Percentiles rank a stretch among this genome's conserved stretches.
Evolutionary conservation across 495 filamentous ascomycete species (phyloP).

Genomic region (Monascus purpureus): DNA sequence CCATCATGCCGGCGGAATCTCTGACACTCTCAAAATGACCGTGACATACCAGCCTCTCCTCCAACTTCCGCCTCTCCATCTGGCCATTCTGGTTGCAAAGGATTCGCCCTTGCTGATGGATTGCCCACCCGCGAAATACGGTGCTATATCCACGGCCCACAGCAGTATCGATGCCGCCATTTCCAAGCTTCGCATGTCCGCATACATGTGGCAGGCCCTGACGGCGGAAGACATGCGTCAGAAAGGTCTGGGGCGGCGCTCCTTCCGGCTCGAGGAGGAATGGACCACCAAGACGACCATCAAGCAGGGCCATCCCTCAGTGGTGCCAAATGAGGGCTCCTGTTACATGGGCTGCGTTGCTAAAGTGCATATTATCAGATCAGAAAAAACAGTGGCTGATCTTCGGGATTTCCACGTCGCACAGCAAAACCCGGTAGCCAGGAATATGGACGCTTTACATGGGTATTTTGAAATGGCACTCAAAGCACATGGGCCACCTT

Average conservation of each 20-base stretch:
- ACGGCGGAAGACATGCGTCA: slow-evolving; percentile 34
- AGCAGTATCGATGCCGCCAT: slow-evolving; percentile 27
- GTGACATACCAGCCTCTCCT: slow-evolving; percentile 17
- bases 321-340: slow-evolving; percentile 1
- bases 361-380: slow-evolving; percentile 32
- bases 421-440: slow-evolving; percentile 18
- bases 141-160: slow-evolving; percentile 19
- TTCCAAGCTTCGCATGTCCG: slow-evolving; percentile 35
- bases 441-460: slow-evolving; percentile 18
- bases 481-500: slow-evolving; percentile 19
- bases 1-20: slow-evolving; percentile 1
- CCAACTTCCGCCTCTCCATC: slow-evolving; percentile 33
- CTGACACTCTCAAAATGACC: slow-evolving; percentile 3
- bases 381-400: slow-evolving; percentile 25
- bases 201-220: slow-evolving; percentile 37
- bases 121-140: slow-evolving; percentile 20
- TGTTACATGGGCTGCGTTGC: slow-evolving; percentile 19
- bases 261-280: slow-evolving; percentile 37
- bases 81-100: slow-evolving; percentile 32
- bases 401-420: slow-evolving; percentile 17
- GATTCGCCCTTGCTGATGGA: slow-evolving; percentile 30
- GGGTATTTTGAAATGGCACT: slow-evolving; percentile 26
- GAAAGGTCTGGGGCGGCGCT: slow-evolving; percentile 31
- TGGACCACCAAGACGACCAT: slow-evolving; percentile 24
- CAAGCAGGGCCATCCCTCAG: background rate